Conservation (phyloP, 352 stramenopile genomes). For the Plasmopara viticola region DNA sequence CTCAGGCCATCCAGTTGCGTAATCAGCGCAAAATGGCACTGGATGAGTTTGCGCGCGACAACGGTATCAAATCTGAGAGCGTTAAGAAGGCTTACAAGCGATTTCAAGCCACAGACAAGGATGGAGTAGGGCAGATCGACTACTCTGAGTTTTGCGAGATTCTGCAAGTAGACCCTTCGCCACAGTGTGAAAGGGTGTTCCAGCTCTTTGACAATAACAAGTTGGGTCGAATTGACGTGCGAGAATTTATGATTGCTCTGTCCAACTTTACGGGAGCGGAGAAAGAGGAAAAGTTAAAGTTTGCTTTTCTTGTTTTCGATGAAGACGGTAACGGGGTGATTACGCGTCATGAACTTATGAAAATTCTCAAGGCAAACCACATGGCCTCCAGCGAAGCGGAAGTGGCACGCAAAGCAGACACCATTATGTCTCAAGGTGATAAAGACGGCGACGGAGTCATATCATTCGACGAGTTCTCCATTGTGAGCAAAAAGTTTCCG, state of each 20-base stretch:
- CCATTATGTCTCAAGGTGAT: constrained; percentile 95
- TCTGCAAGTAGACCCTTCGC: no score
- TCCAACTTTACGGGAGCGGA: constrained; percentile 91
- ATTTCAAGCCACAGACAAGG: constrained; percentile 91
- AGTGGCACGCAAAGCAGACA: constrained; percentile 93
- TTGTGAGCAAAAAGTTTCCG: constrained; percentile 95
- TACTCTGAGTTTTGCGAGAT: no score
- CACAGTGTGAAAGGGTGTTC: constrained; percentile 21
- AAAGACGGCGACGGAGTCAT: constrained; percentile 96
- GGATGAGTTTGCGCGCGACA: constrained; percentile 92
- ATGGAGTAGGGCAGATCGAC: no score
- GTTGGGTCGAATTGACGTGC: constrained; percentile 88
- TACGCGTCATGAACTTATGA: constrained; percentile 91
- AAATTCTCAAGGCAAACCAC: constrained; percentile 95
- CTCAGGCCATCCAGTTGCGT: constrained; percentile 86
- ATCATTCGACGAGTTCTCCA: constrained; percentile 95
- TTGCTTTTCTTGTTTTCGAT: constrained; percentile 94
- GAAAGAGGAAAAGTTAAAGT: constrained; percentile 96
- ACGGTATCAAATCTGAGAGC: constrained; percentile 93
- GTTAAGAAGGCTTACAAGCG: constrained; percentile 96
- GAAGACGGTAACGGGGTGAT: constrained; percentile 94
- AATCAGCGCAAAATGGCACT: constrained; percentile 88
- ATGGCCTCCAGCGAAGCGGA: constrained; percentile 89
- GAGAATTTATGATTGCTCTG: constrained; percentile 93
- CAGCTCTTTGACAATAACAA: constrained; percentile 93